Evolutionary conservation across 2,329 filamentous ascomycete genomes (phyloP).

Genomic region (Alternaria triticina): DNA sequence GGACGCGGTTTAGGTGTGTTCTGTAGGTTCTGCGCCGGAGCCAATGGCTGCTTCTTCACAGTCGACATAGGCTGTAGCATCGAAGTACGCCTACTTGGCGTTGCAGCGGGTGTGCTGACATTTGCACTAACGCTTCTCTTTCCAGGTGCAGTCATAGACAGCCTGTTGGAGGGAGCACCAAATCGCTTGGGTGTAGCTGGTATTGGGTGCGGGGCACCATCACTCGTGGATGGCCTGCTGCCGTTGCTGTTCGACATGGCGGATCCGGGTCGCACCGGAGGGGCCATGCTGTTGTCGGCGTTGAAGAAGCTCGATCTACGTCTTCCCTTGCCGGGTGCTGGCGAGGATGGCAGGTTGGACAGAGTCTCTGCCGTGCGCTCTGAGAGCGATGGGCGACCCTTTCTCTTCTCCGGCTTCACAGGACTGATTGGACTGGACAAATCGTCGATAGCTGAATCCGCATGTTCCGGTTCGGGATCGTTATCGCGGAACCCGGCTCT

Average conservation of each 20-base stretch:
- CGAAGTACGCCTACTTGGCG: slow-evolving; percentile 40
- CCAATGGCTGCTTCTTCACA: slow-evolving; percentile 37
- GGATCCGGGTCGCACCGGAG: slow-evolving; percentile 69
- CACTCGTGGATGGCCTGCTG: slow-evolving; percentile 58
- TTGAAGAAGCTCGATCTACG: slow-evolving; percentile 77
- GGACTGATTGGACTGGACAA: slow-evolving; percentile 7
- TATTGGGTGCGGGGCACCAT: slow-evolving; percentile 41
- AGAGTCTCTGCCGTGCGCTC: slow-evolving; percentile 89
- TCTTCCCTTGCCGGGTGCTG: slow-evolving; percentile 62
- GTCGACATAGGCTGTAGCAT: slow-evolving; percentile 43
- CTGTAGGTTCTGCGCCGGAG: slow-evolving; percentile 33
- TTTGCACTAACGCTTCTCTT: slow-evolving; percentile 47
- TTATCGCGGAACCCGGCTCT: slow-evolving; percentile 44
- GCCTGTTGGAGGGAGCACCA: slow-evolving; percentile 19
- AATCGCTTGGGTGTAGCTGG: slow-evolving; percentile 41
- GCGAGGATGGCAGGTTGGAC: slow-evolving; percentile 77
- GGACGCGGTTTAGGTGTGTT: slow-evolving; percentile 38
- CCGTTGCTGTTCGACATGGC: slow-evolving; percentile 61
- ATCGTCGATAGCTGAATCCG: slow-evolving; percentile 9
- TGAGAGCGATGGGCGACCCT: slow-evolving; percentile 66
- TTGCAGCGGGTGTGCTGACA: slow-evolving; percentile 26
- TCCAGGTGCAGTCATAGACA: slow-evolving; percentile 45
- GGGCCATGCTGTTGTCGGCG: slow-evolving; percentile 64
- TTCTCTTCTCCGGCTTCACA: slow-evolving; percentile 41
- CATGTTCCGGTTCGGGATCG: slow-evolving; percentile 29